Conservation (phyloP, 768 basidiomycete species). For the Naganishia vishniacii region DNA sequence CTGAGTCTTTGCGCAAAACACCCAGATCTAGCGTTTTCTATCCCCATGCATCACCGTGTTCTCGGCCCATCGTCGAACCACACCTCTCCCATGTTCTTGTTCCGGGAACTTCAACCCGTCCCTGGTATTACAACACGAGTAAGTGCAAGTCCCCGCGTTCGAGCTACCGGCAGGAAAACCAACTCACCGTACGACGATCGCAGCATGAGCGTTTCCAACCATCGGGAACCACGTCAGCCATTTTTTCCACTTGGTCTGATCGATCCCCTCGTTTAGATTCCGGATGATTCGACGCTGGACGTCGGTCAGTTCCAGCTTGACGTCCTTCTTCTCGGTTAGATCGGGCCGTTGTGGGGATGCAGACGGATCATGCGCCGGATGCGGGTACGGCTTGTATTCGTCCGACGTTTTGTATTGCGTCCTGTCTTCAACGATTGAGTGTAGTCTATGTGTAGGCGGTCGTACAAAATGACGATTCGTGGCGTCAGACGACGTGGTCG, state of each 20-base stretch:
- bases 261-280: neutral
- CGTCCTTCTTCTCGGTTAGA: slow-evolving; percentile 13
- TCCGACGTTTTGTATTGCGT: neutral
- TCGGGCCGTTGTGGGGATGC: slow-evolving; percentile 12
- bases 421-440: neutral
- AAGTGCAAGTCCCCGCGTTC: neutral
- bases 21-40: neutral
- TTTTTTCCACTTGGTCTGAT: neutral
- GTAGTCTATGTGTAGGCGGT: slow-evolving; percentile 1
- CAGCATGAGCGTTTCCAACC: slow-evolving; percentile 38
- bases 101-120: slow-evolving; percentile 35
- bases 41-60: slow-evolving; percentile 18
- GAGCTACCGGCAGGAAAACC: no score
- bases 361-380: slow-evolving; percentile 7
- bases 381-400: slow-evolving; percentile 6
- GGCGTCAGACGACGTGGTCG: neutral
- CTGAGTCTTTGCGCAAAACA: no score
- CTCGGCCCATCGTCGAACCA: slow-evolving; percentile 36
- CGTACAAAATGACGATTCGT: neutral
- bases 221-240: slow-evolving; percentile 39
- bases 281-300: neutral
- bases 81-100: slow-evolving; percentile 36
- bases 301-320: slow-evolving; percentile 5
- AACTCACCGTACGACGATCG: slow-evolving; percentile 38
- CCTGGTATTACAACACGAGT: slow-evolving; percentile 21